Evolutionary conservation across 2,329 filamentous ascomycete species (phyloP), one percentile per base, ranked within the genome.

Genomic region (Boeremia lycopersici): DNA sequence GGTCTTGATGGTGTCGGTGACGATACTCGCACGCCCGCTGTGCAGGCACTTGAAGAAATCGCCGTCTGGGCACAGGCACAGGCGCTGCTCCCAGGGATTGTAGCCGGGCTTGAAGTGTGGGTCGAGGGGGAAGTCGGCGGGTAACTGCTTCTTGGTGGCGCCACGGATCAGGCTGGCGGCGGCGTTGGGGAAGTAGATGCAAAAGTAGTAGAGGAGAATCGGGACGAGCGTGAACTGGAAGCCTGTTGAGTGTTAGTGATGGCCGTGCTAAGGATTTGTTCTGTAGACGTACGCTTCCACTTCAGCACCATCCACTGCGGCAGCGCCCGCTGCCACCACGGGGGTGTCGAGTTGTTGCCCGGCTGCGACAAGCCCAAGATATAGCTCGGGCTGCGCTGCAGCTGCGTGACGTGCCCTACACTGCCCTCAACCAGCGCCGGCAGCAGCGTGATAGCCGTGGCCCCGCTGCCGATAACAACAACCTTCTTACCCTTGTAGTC

Each of bases 361-460:
- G 68, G 67, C 23, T 80, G 78, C 0, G 81, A 75, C 1, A 85
- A 63, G n/a, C 82, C 77, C 39, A 89, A 62, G 50, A 93, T 81
- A 43, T 74, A 74, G 0, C 82, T 83, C 0, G 91, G 91, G 40
- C 86, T 91, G 52, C 91, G 85, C 75, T 96, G 91, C 2, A 96
- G 81, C 84, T 93, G 91, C 1, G 89, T 93, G 26, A 92, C 86
- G 12, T 84, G 82, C 5, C 75, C 76, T 5, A 77, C 77, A 11
- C 89, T 89, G 34, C 82, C 84, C 38, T 88, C 77, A 0, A 86
- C 84, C 40, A 96, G 75, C 41, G 81, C 83, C 0, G 91, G 91
- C 3, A 96, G 72, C 1, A 96, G 80, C 0, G 91, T 95, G 43
- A 93, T 77, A 6, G 90, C 88, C 0, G 91, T 96, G 2, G 91